Percentiles rank a stretch among this genome's conserved stretches.
Conservation (phyloP, 2,329 filamentous ascomycete genomes). For the Cryoendolithus antarcticus region DNA sequence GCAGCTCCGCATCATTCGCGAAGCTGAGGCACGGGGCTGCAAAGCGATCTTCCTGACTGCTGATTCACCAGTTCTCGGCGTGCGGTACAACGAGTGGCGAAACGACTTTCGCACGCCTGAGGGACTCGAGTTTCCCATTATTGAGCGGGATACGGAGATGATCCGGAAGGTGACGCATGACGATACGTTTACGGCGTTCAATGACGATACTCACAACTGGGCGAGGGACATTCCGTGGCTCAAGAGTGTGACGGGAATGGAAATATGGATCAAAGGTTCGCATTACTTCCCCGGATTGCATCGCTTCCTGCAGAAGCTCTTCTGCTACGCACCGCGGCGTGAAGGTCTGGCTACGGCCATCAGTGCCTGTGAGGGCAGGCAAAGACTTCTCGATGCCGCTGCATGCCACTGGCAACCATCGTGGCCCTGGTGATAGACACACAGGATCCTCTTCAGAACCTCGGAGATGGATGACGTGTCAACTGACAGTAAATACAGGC, state of each 20-base stretch:
- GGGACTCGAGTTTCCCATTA: constrained; percentile 17
- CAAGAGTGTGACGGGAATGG: constrained; percentile 34
- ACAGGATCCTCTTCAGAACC: constrained; percentile 22
- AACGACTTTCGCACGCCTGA: constrained; percentile 34
- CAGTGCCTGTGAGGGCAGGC: constrained; percentile 24
- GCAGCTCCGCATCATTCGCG: constrained; percentile 27
- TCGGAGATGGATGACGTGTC: constrained; percentile 25
- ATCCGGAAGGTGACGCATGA: constrained; percentile 19
- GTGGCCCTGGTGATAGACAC: constrained; percentile 23
- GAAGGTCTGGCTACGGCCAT: constrained; percentile 7
- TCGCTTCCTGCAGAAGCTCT: too few species aligned
- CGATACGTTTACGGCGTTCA: constrained; percentile 16
- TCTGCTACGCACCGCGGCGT: too few species aligned
- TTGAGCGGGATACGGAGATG: constrained; percentile 14
- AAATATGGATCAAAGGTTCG: constrained; percentile 34
- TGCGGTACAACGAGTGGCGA: constrained; percentile 41
- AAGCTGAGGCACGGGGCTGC: constrained; percentile 30
- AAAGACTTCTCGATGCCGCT: constrained; percentile 24
- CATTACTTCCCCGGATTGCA: too few species aligned
- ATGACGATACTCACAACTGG: constrained; percentile 19
- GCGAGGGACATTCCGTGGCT: constrained; percentile 36
- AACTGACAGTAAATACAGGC: constrained; percentile 21
- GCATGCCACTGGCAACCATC: constrained; percentile 21
- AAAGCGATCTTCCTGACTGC: constrained; percentile 44
- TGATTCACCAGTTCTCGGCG: constrained; percentile 42